A percentile compares a stretch with the other conserved stretches of the same genome.
Evolutionary conservation across 495 filamentous ascomycete genomes (phyloP).

Genomic region (Articulospora tetracladia): DNA sequence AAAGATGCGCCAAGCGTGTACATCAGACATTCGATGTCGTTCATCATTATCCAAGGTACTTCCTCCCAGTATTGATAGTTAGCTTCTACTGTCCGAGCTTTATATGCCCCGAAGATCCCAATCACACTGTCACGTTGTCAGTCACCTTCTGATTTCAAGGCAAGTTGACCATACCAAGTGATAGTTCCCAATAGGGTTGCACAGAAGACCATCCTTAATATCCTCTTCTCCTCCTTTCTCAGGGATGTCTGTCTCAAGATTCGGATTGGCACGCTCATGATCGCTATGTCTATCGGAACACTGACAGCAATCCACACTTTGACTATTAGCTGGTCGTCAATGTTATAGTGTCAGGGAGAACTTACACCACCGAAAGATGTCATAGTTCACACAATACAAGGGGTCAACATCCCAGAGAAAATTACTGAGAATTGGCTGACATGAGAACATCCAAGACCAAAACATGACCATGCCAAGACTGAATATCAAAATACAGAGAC

Average conservation of each 20-base stretch:
- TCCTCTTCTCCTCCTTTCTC: constrained; percentile 5
- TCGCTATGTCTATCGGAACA: constrained; percentile 14
- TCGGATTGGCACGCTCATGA: constrained; percentile 10
- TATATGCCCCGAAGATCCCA: constrained; percentile 16
- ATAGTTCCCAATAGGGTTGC: constrained; percentile 18
- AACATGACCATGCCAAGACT: background rate
- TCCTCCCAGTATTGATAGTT: constrained; percentile 14
- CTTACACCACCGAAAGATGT: constrained; percentile 18
- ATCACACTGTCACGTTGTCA: constrained; percentile 1
- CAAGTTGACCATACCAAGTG: constrained; percentile 6
- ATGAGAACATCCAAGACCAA: constrained; percentile 12
- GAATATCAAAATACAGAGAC: constrained; percentile 8
- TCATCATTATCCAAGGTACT: constrained; percentile 14
- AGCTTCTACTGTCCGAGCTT: background rate
- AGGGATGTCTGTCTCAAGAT: constrained; percentile 7
- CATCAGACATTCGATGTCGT: constrained; percentile 22
- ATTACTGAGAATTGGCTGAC: constrained; percentile 12
- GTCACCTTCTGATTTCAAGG: background rate
- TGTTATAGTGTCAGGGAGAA: background rate
- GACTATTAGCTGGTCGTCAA: background rate
- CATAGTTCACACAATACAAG: constrained; percentile 11
- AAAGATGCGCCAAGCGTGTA: constrained; percentile 20
- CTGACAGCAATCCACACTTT: constrained; percentile 18
- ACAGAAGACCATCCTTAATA: constrained; percentile 16
- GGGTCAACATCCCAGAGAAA: constrained; percentile 18